These are phyloP conservation scores for Ascochyta rabiei DNA, from an alignment of 2,329 filamentous ascomycete species.

Conservation along the genomic window DNA sequence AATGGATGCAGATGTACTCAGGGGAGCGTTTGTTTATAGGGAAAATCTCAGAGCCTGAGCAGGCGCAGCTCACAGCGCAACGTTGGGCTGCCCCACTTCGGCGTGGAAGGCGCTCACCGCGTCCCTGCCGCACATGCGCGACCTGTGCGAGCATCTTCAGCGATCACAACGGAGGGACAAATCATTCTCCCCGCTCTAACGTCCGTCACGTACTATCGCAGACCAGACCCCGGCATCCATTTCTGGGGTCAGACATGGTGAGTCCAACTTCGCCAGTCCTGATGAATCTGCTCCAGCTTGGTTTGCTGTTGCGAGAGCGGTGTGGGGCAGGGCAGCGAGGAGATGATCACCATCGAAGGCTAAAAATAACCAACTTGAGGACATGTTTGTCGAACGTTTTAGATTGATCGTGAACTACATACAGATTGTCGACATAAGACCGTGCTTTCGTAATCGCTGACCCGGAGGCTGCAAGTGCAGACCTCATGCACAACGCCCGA, in stretches of 20 bases:
- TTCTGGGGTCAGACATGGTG: too few relatives aligned
- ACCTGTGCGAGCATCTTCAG: neutral
- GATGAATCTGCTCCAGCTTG: neutral
- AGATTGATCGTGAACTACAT: constrained; percentile 11
- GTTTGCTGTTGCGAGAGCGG: constrained; percentile 1
- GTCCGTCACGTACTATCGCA: too few relatives aligned
- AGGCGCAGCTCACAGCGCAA: constrained; percentile 22
- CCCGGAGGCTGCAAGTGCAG: constrained; percentile 7
- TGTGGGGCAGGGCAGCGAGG: constrained; percentile 17
- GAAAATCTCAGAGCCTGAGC: constrained; percentile 15
- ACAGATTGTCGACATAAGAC: neutral
- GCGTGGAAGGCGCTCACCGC: constrained; percentile 25
- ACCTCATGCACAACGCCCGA: constrained; percentile 25
- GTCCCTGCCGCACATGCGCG: constrained; percentile 30
- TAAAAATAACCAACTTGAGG: constrained; percentile 32
- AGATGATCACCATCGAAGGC: constrained; percentile 22
- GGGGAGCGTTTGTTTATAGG: constrained; percentile 13
- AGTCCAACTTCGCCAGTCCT: neutral
- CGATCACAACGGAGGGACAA: too few relatives aligned
- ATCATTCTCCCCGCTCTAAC: too few relatives aligned
- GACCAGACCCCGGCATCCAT: too few relatives aligned
- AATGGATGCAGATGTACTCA: neutral
- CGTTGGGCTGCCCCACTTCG: constrained; percentile 39
- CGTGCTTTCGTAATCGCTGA: constrained; percentile 12
- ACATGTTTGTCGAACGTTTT: constrained; percentile 4